Base-by-base conservation (phyloP, 495 filamentous ascomycete species). In the Podospora fimiseda region DNA sequence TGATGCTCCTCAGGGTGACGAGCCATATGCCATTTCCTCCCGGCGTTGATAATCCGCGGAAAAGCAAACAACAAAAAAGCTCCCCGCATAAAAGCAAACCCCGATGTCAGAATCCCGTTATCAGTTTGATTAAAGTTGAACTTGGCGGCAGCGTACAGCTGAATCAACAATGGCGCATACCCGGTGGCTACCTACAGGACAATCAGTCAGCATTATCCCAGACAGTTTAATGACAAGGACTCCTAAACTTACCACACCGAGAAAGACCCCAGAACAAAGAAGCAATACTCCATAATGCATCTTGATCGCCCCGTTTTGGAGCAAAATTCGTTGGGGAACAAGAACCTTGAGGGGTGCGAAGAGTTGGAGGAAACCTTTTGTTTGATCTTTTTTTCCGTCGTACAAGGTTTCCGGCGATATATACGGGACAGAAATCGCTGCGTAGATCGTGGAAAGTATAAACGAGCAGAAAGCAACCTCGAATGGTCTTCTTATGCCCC, bases 61-160 rank as follows among this genome's bases (percentile, higher is more conserved):
- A 83, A 83, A 23, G 73, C 58, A 22, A 82, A 61, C 4, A 80
- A 71, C 7, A 83, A 57, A 55, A 80, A 83, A 2, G 76, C 33
- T 1, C 76, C 78, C 9, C 79, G 73, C 48, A 81, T 70, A 15
- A 75, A 68, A 1, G 78, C 71, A 40, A 76, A 76, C 13, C 69
- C 70, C 2, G 72, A 76, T 70, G 80, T 77, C 13, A 80, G 64
- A 54, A 64, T 73, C 13, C 75, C 78, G 51, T 82, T 82, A 47
- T 79, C 71, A 1, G 63, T 67, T 5, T 80, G 77, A 27, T 65
- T 64, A 59, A 81, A 83, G 33, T 71, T 65, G 52, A 80, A 81
- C 4, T 63, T 67, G 21, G 79, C 75, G 0, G 78, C 82, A 15
- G 75, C 74, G 48, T 77, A 79, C 70, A 79, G 70, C 54, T 79